Percentiles rank a stretch among this genome's conserved stretches.
Conservation (phyloP, 1,139 yeast genomes). For the Taiozyma sp. region DNA sequence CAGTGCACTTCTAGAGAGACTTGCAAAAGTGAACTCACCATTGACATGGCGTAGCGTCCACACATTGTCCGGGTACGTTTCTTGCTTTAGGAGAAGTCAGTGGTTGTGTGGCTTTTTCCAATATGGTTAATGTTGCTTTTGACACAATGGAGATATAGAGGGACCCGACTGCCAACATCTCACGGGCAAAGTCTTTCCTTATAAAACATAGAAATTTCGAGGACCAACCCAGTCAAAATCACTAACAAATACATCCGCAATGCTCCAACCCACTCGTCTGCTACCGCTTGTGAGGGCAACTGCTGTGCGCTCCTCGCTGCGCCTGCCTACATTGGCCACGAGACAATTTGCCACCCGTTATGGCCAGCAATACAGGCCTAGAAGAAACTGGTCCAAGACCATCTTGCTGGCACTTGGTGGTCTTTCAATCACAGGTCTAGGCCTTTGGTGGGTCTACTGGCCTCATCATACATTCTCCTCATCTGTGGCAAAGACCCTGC, state of each 20-base stretch:
- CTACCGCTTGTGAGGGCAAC: neutral
- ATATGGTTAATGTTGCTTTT: neutral
- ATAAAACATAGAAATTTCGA: neutral
- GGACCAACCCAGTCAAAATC: neutral
- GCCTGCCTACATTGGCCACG: neutral
- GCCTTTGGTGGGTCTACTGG: conserved; percentile 52
- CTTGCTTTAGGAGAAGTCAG: neutral
- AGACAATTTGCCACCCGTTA: conserved; percentile 7
- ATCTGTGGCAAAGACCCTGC: conserved; percentile 61
- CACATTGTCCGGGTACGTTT: conserved; percentile 31
- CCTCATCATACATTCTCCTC: conserved; percentile 53
- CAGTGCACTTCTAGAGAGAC: neutral
- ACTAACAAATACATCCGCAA: neutral
- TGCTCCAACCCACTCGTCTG: neutral
- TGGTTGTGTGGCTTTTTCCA: neutral
- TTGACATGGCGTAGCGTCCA: conserved; percentile 41
- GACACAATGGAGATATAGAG: neutral
- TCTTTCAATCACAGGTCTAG: conserved; percentile 31
- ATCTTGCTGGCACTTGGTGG: conserved; percentile 26
- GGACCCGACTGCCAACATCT: neutral
- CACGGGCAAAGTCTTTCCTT: neutral
- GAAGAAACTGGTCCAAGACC: conserved; percentile 19
- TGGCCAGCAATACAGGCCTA: conserved; percentile 4
- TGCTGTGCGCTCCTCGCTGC: neutral
- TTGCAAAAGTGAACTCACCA: conserved; percentile 14